Evolutionary conservation across 352 stramenopile species (phyloP).

Genomic region (Blastocystis sp.): DNA sequence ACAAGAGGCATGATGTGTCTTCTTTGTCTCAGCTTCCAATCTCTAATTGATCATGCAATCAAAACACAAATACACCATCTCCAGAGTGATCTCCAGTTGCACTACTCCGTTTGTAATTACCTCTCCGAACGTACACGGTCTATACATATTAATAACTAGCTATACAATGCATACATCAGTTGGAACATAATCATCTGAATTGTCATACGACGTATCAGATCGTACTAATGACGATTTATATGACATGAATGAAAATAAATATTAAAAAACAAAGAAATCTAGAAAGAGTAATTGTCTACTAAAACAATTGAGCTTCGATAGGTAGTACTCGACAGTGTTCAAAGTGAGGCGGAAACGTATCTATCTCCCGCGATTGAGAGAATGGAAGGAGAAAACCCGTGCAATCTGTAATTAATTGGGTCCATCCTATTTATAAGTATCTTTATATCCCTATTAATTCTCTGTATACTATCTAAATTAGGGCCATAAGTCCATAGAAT

Average conservation of each 20-base stretch:
- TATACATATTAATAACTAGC: not conserved
- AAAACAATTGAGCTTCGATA: not conserved
- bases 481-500: no score
- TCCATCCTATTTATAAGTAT: no score
- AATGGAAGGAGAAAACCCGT: no score
- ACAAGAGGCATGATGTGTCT: conserved; percentile 24
- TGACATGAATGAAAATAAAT: not conserved
- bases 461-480: no score
- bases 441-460: no score
- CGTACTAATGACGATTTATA: not conserved
- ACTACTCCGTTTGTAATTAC: not conserved
- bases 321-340: no score
- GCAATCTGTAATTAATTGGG: no score
- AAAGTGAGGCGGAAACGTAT: no score
- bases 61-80: conserved; percentile 9
- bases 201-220: conserved; percentile 6
- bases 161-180: not conserved
- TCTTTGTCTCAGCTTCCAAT: not conserved
- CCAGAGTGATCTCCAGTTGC: not conserved
- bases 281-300: not conserved
- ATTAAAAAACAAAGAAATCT: not conserved
- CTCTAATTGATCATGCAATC: not conserved
- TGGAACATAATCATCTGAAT: conserved; percentile 35
- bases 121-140: not conserved
- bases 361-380: no score